Percentiles rank a stretch among this genome's conserved stretches.
Conservation (phyloP, 202 grass and related monocot species). For the Setaria italica region DNA sequence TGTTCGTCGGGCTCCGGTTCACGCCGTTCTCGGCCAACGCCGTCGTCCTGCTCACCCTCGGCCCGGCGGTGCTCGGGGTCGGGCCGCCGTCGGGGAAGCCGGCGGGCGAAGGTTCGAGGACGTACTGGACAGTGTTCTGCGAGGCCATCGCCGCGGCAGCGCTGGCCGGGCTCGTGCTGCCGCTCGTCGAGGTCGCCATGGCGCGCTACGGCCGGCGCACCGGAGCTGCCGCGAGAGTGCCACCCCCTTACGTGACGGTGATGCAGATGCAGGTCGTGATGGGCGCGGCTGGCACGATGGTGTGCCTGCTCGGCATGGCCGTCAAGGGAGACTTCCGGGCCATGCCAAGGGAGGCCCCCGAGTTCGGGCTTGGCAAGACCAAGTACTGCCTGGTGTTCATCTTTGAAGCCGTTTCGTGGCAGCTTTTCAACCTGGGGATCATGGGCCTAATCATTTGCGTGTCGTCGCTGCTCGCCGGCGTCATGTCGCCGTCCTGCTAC, state of each 20-base stretch:
- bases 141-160: too few species aligned
- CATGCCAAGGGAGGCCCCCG: slow-evolving; percentile 52
- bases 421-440: slow-evolving; percentile 59
- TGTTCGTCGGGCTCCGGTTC: too few species aligned
- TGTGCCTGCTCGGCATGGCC: slow-evolving; percentile 67
- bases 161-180: too few species aligned
- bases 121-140: too few species aligned
- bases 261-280: slow-evolving; percentile 76
- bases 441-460: slow-evolving; percentile 65
- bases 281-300: slow-evolving; percentile 55
- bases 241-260: neutral
- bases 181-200: too few species aligned
- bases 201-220: too few species aligned
- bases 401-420: slow-evolving; percentile 63
- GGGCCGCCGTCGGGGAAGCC: too few species aligned
- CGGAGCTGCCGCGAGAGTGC: too few species aligned
- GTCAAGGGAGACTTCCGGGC: slow-evolving; percentile 68
- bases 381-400: slow-evolving; percentile 73
- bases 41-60: too few species aligned
- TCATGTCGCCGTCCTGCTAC: slow-evolving; percentile 62
- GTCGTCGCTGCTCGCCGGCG: slow-evolving; percentile 62
- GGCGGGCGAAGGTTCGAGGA: too few species aligned
- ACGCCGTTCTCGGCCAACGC: too few species aligned
- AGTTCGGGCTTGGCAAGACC: slow-evolving; percentile 60
- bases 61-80: too few species aligned